Base-by-base conservation (phyloP, 148 eudicot species). In the Rhododendron mucronatum region DNA sequence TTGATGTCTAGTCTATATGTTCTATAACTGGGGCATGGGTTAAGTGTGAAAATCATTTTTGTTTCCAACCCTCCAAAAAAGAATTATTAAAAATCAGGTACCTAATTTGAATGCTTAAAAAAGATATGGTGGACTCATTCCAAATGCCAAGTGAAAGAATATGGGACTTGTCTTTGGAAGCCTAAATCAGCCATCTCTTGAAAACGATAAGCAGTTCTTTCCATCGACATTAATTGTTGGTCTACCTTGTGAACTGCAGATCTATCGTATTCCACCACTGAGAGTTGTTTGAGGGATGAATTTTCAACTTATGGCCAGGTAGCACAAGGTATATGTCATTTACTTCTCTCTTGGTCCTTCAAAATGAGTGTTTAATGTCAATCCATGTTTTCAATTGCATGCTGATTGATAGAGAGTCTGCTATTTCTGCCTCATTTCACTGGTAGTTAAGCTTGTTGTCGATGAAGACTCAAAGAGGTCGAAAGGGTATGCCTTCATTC, bases 401-500 rank as follows among this genome's bases (percentile, higher is more conserved):
- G 41, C 44, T 26, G 71, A 67, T 67, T 11, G 33, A 28, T 15
- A 9, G 20, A 10, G 39, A 16, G 39, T 14, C 75, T 87, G 69
- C 39, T 57, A 76, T 76, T 23, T 83, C 4, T 82, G 63, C 28
- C 74, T 51, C 26, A 20, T 87, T 41, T 48, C 23, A 59, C 47
- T 85, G 35, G 83, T 83, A 91, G 93, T 91, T 83, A 88, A 86
- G 85, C 88, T 91, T 26, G 71, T 80, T 59, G 85, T 83, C 83
- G 90, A 89, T 84, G 86, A 88, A 75, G 86, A 44, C 10, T 82
- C 87, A 37, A 89, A 89, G 86, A 90, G 82, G 78, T 86, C 93
- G 55, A 92, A 92, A 83, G 92, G 91, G 39, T 92, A 69, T 80
- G 92, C 93, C 6, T 92, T 89, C 45, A 89, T 92, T 59, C 93